Conservation (phyloP, 805 yeast species). For the Saitoella complicata region DNA sequence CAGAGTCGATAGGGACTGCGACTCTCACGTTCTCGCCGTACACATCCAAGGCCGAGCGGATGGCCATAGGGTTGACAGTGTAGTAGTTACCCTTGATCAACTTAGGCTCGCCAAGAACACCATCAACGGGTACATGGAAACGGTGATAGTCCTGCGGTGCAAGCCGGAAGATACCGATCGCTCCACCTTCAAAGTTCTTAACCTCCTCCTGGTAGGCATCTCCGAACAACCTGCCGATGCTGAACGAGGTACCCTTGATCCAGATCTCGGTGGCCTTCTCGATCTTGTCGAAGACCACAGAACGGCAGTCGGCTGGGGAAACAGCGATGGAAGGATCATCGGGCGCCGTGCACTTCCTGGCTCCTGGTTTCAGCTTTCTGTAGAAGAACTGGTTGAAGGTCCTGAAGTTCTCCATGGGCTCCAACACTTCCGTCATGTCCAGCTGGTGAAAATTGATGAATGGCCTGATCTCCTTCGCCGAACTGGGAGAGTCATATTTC, state of each 20-base stretch:
- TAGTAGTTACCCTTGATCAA: slow-evolving; percentile 79
- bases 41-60: slow-evolving; percentile 72
- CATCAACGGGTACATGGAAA: slow-evolving; percentile 77
- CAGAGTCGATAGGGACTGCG: slow-evolving; percentile 58
- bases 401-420: slow-evolving; percentile 33
- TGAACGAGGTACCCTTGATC: slow-evolving; percentile 76
- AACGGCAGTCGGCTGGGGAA: slow-evolving; percentile 80
- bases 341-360: slow-evolving; percentile 53
- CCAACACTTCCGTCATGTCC: slow-evolving; percentile 52
- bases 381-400: slow-evolving; percentile 86
- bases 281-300: slow-evolving; percentile 49
- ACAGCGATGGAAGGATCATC: slow-evolving; percentile 34
- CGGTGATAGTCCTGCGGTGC: slow-evolving; percentile 98
- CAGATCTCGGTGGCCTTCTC: slow-evolving; percentile 55
- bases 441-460: slow-evolving; percentile 74
- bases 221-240: slow-evolving; percentile 43
- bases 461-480: slow-evolving; percentile 50
- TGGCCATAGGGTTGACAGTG: slow-evolving; percentile 96
- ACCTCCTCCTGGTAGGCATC: slow-evolving; percentile 24
- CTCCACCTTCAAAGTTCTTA: slow-evolving; percentile 29
- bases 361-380: slow-evolving; percentile 52
- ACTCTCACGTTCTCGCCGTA: slow-evolving; percentile 82
- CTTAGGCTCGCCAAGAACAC: slow-evolving; percentile 46
- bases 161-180: slow-evolving; percentile 65
- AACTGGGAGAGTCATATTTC: slow-evolving; percentile 59